Conservation (phyloP, 345 rosid species). For the Dipteronia sinensis region DNA sequence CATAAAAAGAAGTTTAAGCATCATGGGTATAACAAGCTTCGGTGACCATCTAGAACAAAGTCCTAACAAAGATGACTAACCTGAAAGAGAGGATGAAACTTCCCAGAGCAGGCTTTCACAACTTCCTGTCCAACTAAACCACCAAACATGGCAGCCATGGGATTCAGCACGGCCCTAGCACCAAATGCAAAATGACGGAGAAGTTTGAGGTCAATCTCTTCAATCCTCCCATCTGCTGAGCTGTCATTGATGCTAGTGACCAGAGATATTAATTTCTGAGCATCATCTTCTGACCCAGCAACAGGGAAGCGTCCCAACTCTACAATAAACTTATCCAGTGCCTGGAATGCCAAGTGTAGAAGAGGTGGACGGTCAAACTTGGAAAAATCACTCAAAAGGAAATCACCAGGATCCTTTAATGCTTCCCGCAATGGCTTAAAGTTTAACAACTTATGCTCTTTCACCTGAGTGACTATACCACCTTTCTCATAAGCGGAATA, state of each 20-base stretch:
- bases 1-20: not conserved
- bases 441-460: slow-evolving; percentile 54
- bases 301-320: slow-evolving; percentile 57
- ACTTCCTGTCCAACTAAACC: slow-evolving; percentile 93
- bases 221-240: slow-evolving; percentile 61
- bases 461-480: slow-evolving; percentile 85
- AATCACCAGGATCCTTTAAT: slow-evolving; percentile 64
- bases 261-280: slow-evolving; percentile 64
- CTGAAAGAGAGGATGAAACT: slow-evolving; percentile 91
- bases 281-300: slow-evolving; percentile 90
- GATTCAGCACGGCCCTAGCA: slow-evolving; percentile 88
- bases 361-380: slow-evolving; percentile 76
- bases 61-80: slow-evolving; percentile 28
- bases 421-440: slow-evolving; percentile 65
- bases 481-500: slow-evolving; percentile 69
- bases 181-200: slow-evolving; percentile 78
- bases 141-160: slow-evolving; percentile 96
- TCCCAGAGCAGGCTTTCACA: slow-evolving; percentile 93
- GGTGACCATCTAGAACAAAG: slow-evolving; percentile 6
- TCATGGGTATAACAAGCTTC: not conserved
- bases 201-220: slow-evolving; percentile 64
- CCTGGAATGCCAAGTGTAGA: slow-evolving; percentile 70
- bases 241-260: slow-evolving; percentile 54
- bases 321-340: slow-evolving; percentile 56
- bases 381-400: slow-evolving; percentile 71